A percentile compares a stretch with the other conserved stretches of the same genome.
phyloP scores from a whole-genome alignment of 805 yeast genomes.

The Yarrowia osloensis region DNA sequence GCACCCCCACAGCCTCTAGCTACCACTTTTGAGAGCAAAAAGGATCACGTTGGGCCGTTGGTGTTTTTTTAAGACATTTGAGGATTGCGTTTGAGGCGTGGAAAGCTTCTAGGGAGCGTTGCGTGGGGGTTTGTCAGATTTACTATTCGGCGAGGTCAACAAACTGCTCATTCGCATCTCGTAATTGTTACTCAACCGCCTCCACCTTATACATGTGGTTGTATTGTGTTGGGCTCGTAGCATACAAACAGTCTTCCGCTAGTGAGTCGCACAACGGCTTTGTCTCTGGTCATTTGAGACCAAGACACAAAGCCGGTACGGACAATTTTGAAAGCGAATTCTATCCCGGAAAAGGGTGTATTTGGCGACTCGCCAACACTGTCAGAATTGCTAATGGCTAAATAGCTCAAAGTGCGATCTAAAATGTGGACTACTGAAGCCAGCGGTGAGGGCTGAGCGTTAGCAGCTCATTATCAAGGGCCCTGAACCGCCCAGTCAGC shows the following conservation, averaged over 20 bases:
- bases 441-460: neutral
- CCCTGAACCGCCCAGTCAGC: neutral
- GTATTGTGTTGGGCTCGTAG: neutral
- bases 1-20: neutral
- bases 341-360: neutral
- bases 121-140: neutral
- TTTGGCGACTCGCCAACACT: neutral
- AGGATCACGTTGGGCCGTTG: neutral
- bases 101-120: neutral
- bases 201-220: too few species aligned
- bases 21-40: neutral
- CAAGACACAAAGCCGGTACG: neutral
- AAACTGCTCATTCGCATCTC: too few species aligned
- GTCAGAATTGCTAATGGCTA: neutral
- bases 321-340: neutral
- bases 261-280: neutral
- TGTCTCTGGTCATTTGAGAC: neutral
- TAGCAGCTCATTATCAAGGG: neutral
- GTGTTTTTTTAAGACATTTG: neutral
- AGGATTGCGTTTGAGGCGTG: neutral
- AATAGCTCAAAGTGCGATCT: neutral
- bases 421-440: neutral
- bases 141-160: too few species aligned
- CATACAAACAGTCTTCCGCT: conserved; percentile 6
- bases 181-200: too few species aligned